These are phyloP conservation scores for Pseudogymnoascus sp. DNA, from an alignment of 2,329 filamentous ascomycete genomes.

Conservation along the genomic window DNA sequence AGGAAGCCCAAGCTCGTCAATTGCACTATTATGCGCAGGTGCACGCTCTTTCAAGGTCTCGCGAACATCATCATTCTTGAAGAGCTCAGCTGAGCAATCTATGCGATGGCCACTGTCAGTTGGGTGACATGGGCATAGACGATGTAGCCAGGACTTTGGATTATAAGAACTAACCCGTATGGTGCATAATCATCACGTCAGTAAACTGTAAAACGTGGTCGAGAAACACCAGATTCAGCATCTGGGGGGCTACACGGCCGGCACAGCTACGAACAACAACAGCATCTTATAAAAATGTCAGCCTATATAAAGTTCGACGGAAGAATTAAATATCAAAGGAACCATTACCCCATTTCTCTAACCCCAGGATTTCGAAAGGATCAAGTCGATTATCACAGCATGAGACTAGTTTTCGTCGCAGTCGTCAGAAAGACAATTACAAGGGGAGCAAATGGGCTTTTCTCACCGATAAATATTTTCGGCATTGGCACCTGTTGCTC, in stretches of 20 bases:
- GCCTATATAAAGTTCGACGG: neutral
- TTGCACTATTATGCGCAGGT: constrained; percentile 15
- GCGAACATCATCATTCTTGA: constrained; percentile 18
- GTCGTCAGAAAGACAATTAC: neutral
- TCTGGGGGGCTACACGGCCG: constrained; percentile 19
- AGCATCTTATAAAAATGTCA: constrained; percentile 14
- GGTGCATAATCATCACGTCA: constrained; percentile 25
- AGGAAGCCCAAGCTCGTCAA: constrained; percentile 23
- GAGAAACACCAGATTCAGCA: constrained; percentile 21
- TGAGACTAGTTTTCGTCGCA: neutral
- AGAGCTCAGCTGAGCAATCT: constrained; percentile 23
- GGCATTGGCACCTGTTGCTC: neutral
- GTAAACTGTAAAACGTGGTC: constrained; percentile 18
- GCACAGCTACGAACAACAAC: constrained; percentile 21
- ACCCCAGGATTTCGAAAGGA: neutral
- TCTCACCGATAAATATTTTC: neutral
- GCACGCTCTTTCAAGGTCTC: constrained; percentile 18
- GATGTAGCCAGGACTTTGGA: neutral
- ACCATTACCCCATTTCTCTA: neutral
- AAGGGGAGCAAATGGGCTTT: neutral
- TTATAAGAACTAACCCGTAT: constrained; percentile 20
- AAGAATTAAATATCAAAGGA: neutral
- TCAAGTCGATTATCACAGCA: neutral
- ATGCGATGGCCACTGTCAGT: neutral
- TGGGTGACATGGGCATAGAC: neutral